Evolutionary conservation across 1,284 basidiomycete genomes (phyloP).

Genomic region (Puccinia sorghi): DNA sequence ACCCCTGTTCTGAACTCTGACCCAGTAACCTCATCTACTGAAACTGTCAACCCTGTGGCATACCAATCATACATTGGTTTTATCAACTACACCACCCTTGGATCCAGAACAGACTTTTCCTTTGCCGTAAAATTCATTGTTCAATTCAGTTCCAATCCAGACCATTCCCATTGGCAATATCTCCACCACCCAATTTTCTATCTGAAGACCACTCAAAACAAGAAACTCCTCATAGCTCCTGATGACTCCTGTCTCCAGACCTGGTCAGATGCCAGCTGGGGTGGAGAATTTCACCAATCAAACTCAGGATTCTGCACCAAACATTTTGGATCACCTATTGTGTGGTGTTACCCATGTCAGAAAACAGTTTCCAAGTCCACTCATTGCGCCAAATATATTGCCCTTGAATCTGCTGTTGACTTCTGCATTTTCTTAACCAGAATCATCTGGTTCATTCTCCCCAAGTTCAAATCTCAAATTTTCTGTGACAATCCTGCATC

Average conservation of each 20-base stretch:
- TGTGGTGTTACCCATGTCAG: neutral
- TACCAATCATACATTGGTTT: slow-evolving; percentile 15
- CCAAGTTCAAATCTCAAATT: too few relatives aligned
- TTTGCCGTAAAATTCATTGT: slow-evolving; percentile 20
- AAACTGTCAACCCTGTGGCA: neutral
- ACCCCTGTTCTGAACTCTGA: neutral
- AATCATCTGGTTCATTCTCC: neutral
- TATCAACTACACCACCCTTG: neutral
- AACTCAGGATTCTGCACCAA: slow-evolving; percentile 1
- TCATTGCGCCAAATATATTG: slow-evolving; percentile 5
- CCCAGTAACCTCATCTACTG: neutral
- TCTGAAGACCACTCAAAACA: neutral
- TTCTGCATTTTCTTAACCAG: neutral
- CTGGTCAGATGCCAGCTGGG: slow-evolving; percentile 27
- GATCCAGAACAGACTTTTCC: neutral
- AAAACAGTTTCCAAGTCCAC: neutral
- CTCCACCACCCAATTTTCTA: slow-evolving; percentile 1
- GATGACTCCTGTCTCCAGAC: neutral
- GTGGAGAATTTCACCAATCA: slow-evolving; percentile 19
- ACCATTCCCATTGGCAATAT: neutral
- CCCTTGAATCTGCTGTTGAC: neutral
- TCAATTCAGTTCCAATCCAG: slow-evolving; percentile 8
- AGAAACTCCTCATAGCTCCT: neutral
- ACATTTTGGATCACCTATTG: slow-evolving; percentile 1
- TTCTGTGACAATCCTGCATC: too few relatives aligned